Evolutionary conservation across 352 stramenopile species (phyloP), one percentile per base, ranked within the genome.

Genomic region (Pythium grandisporangium): DNA sequence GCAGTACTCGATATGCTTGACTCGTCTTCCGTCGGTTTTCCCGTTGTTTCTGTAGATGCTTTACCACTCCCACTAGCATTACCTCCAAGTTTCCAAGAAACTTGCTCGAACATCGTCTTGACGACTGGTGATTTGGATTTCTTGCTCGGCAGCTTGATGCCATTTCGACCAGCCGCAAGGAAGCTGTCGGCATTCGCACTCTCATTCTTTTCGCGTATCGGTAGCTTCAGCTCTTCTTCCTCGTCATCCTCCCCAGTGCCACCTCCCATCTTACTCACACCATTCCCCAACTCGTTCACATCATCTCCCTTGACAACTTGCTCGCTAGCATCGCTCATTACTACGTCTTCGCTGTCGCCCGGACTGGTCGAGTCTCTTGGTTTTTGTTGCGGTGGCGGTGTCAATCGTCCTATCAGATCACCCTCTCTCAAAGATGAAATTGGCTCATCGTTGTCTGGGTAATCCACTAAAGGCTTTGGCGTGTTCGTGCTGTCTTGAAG

Each of bases 101-200:
- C 84, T 37, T 80, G 78, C 58, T 84, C 61, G 45, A 89, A 85
- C 57, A 89, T 77, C 47, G 58, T 79, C 55, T 89, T 89, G 37
- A 75, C 70, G 32, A 84, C 66, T 4, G 73, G 73, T 14, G 70
- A 86, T 33, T 58, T 65, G 29, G 63, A 44, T 41, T 77, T 85
- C 32, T 74, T 77, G 17, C 63, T 57, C 34, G 57, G 52, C 13
- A 68, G 45, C 17, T 72, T 44, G 4, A 50, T 63, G 11, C 54
- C 64, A 24, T 68, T 39, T 4, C 48, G 59, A 8, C 59, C 61
- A 26, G 54, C 66, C n/a, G 58, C 53, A 17, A 89, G 55, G 37
- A 89, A 89, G 5, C 54, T 52, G 10, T 66, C 30, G 10, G 58
- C 44, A 33, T 78, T 55, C 12, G 81, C 70, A 0, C 84, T 68